Base-by-base conservation (phyloP, 1,139 yeast species). In the Debaryomyces udenii region DNA sequence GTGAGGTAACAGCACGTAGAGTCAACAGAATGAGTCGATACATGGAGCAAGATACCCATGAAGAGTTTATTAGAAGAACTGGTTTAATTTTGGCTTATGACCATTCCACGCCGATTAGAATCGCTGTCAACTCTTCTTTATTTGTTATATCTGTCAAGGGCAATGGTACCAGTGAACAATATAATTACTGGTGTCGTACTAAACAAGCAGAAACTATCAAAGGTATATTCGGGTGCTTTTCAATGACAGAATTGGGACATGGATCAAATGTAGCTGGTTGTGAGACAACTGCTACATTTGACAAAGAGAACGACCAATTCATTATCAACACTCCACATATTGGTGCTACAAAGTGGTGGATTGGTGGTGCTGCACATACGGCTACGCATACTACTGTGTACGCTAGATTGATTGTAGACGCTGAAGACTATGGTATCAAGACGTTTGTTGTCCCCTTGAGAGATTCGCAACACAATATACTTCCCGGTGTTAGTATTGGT, bases 131-230 rank as follows among this genome's bases (percentile, higher is more conserved):
- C 64, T 70, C 81, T 55, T 90, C 89, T 4, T 71, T 86, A 43
- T 86, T 85, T 58, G 70, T 83, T 50, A 78, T 80, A 50, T 83
- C 90, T 49, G 66, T 86, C 45, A 78, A 77, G 51, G 91, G 93
- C 40, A 81, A 83, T 46, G 94, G 93, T 49, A 82, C 93, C 39
- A 43, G 49, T 23, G 68, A 62, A 27, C 77, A 71, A 53, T 61
- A 64, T 46, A 55, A 61, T 38, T 71, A 62, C 61, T 71, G 77
- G 77, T 59, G 68, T 43, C 53, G 62, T 49, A 52, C 48, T 42
- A 70, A 68, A 53, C 73, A 68, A 51, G 59, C 74, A 31, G 62
- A 58, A 6, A 56, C 56, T 41, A 46, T 70, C 31, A 69, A 66
- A 55, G 66, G 66, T 47, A 56, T 71, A 27, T 71, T 67, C 51